Percentiles rank a stretch among this genome's conserved stretches.
Evolutionary conservation across 495 filamentous ascomycete genomes (phyloP).

Genomic region (Copromyces sp.): DNA sequence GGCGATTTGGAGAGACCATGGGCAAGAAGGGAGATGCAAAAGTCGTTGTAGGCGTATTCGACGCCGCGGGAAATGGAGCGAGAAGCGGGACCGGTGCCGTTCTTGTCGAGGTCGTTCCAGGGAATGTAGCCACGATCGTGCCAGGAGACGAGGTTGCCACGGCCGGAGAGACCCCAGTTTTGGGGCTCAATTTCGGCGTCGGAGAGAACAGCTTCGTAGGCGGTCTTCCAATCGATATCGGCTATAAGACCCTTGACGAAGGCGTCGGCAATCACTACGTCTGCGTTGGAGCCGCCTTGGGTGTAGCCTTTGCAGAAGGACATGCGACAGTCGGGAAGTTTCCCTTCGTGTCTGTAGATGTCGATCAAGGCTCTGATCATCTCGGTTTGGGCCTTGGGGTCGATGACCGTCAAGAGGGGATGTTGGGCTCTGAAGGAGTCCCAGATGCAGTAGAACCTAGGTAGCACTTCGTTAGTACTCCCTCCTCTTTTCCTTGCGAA

Average conservation of each 20-base stretch:
- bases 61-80: constrained; percentile 57
- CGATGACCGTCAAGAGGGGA: constrained; percentile 55
- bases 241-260: constrained; percentile 54
- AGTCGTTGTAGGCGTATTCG: constrained; percentile 70
- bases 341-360: constrained; percentile 55
- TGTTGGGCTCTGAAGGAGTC: constrained; percentile 64
- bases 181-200: constrained; percentile 57
- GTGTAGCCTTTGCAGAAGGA: constrained; percentile 57
- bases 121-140: constrained; percentile 53
- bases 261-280: constrained; percentile 57
- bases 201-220: constrained; percentile 57
- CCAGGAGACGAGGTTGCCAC: constrained; percentile 55
- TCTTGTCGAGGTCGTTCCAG: constrained; percentile 46
- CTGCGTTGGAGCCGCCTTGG: constrained; percentile 67
- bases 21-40: constrained; percentile 45
- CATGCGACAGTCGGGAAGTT: constrained; percentile 49
- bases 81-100: constrained; percentile 49
- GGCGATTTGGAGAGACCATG: constrained; percentile 35
- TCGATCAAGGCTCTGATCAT: constrained; percentile 62
- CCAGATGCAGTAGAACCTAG: constrained; percentile 61
- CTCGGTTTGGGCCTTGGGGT: constrained; percentile 51
- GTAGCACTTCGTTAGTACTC: background rate
- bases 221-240: constrained; percentile 55
- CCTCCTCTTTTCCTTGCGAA: constrained; percentile 15
- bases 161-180: constrained; percentile 54